Evolutionary conservation across 306 rosid species (phyloP).

Genomic region (Crataegus laevigata): DNA sequence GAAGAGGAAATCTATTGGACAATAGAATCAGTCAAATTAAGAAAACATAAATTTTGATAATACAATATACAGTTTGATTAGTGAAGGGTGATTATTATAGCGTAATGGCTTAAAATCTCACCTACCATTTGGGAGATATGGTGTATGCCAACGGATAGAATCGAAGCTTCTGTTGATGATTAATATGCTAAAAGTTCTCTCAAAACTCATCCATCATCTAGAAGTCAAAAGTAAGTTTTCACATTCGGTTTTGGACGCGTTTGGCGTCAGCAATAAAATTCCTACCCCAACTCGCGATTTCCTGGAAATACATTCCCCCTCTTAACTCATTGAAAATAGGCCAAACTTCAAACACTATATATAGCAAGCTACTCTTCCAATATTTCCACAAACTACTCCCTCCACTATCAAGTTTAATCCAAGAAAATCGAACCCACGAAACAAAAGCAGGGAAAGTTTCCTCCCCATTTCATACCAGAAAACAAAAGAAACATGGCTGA

Average conservation of each 20-base stretch:
- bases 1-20: too few species aligned
- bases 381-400: neutral
- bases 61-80: too few species aligned
- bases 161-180: neutral
- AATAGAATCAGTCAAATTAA: too few species aligned
- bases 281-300: neutral
- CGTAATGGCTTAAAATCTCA: neutral
- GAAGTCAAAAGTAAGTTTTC: neutral
- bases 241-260: neutral
- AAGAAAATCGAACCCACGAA: neutral
- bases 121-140: neutral
- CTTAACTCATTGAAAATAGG: neutral
- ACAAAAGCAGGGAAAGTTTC: neutral
- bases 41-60: too few species aligned
- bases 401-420: neutral
- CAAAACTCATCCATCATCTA: neutral
- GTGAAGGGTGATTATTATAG: too few species aligned
- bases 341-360: neutral
- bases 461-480: too few species aligned
- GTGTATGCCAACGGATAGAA: neutral
- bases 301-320: slow-evolving; percentile 1
- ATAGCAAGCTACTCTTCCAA: neutral
- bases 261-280: neutral
- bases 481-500: slow-evolving; percentile 15
- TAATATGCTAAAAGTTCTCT: too few species aligned